Base-by-base conservation (phyloP, 495 filamentous ascomycete species). In the Talaromyces stipitatus region DNA sequence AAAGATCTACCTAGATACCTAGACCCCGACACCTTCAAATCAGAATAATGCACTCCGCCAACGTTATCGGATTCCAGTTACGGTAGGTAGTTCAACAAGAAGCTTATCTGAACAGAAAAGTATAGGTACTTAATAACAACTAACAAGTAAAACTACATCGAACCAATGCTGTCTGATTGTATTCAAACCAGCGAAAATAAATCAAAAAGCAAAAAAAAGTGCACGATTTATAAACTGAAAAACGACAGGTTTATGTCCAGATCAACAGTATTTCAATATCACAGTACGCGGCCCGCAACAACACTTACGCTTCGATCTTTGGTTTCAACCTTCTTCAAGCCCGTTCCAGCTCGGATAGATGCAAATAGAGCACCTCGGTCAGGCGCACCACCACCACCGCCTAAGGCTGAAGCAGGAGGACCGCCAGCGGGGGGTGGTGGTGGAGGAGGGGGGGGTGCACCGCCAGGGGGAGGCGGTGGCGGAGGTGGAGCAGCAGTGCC, bases 301-400 rank as follows among this genome's bases (percentile, higher is more conserved):
- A 78, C 69, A 53, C 85, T 82, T 48, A 59, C 69, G 72, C 91
- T 97, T 70, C 84, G 84, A 67, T 97, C 91, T 63, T 88, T 90
- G 20, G 91, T 96, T 69, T 87, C 76, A 32, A 88, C 86, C 76
- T 95, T 95, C 76, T 72, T 87, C 60, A 97, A 74, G 12, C 82
- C 73, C 67, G 69, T 91, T 50, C 91, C 91, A 57, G 82, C 75
- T 64, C 90, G 85, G 58, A 97, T 95, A 61, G 92, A 84, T 46
- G 84, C 85, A 58, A 97, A 66, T 57, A 97, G 76, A 11, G 80
- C 90, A 26, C 85, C 70, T 20, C 82, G 73, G 48, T 72, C 76
- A 38, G 78, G n/a, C n/a, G n/a, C 55, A 24, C 73, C 67, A 4
- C 29, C 56, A 3, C 48, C 56, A n/a, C 28, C 55, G 20, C 29